Base-by-base conservation (phyloP, 257 asterid genomes). In the Primulina tabacum region DNA sequence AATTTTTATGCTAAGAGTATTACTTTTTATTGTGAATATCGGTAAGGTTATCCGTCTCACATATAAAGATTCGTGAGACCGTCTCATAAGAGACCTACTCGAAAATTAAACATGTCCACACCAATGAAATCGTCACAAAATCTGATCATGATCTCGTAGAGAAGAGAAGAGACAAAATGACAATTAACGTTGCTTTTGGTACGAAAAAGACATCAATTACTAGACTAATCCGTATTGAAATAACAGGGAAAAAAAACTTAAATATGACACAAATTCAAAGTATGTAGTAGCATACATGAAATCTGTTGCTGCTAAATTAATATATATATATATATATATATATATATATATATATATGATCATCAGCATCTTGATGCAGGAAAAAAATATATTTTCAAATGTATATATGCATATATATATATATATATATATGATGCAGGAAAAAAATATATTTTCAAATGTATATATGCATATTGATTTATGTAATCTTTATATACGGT, bases 91-190 rank as follows among this genome's bases (percentile, higher is more conserved):
- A n/a, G n/a, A n/a, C n/a, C n/a, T n/a, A n/a, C n/a, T n/a, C n/a
- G n/a, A 34, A 21, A 0, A 21, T 33, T 30, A 68, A 24, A 4
- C 60, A 43, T 66, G 60, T 26, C 55, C 59, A 28, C 18, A 70
- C 61, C 64, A 70, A 67, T 77, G 82, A 60, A 63, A 37, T 68
- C 57, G 78, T 66, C 77, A 75, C 78, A 18, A 47, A 73, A 62
- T 55, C 73, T 33, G 64, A 70, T 43, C 76, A 73, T 72, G 64
- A 64, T 77, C 66, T 69, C 72, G 29, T 37, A 38, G 29, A 74
- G 33, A 82, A 63, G 47, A 69, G 77, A 82, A 63, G 47, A 69
- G 77, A 82, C 82, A 68, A 79, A 74, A 71, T 69, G 71, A 62
- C 79, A 53, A 68, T 30, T 68, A 56, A 76, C 73, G 28, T 64